Base-by-base conservation (phyloP, 2,329 filamentous ascomycete species). In the Taxawa tesnikishii region DNA sequence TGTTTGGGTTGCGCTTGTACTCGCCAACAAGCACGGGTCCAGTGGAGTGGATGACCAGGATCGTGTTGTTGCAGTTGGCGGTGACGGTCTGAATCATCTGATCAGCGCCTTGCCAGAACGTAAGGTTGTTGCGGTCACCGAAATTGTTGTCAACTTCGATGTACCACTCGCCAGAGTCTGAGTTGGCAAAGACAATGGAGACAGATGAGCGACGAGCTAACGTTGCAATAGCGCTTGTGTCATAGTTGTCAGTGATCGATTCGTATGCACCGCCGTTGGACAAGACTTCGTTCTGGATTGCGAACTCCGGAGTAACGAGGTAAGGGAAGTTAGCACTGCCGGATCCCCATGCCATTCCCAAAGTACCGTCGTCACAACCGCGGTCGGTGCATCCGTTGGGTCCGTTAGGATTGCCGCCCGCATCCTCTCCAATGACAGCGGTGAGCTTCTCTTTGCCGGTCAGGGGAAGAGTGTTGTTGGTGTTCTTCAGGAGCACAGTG, bases 11-110 rank as follows among this genome's bases (percentile, higher is more conserved):
- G 35, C 79, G 59, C 44, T 79, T 73, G 67, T 75, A 85, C 10
- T 82, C 70, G 4, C 74, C 73, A 13, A 94, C 55, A 1, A 90
- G 59, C 3, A 88, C 79, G 1, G 84, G 75, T 0, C 84, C 84
- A 2, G 76, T 71, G 1, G 80, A 83, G 60, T 94, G 87, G 33
- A 94, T 78, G 37, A 94, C 73, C 9, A 94, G 80, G 38, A 94
- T 79, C 9, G 83, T 92, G 66, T 93, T 92, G 59, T 76, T 74
- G 63, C 78, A 84, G 39, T 73, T 52, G 8, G 75, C 65, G 1
- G 82, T 75, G 9, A 92, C 82, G 28, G 78, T 83, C 56, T 80
- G 71, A 56, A 94, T 78, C 32, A 94, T 37, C 4, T 30, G 39
- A 10, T 41, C 39, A 24, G 29, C 39, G 15, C 59, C 56, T 39